Evolutionary conservation across 2,329 filamentous ascomycete species (phyloP).

Genomic region (Ilyonectria sp.): DNA sequence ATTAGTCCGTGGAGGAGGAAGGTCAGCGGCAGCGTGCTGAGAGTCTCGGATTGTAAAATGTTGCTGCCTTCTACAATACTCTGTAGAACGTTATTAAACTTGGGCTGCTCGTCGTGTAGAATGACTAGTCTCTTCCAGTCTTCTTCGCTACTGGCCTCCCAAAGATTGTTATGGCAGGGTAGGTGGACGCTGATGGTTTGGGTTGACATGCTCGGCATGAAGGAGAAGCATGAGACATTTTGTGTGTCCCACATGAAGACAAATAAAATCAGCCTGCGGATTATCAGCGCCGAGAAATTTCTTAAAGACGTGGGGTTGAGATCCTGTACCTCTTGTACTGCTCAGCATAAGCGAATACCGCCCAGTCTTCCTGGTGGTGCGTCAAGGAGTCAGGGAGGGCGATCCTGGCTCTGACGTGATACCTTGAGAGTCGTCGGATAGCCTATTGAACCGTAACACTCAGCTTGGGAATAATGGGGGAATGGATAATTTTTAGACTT

Average conservation of each 20-base stretch:
- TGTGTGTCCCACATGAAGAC: neutral
- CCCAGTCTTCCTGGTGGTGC: neutral
- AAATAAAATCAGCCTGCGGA: neutral
- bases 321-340: neutral
- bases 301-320: neutral
- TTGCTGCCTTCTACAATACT: neutral
- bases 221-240: neutral
- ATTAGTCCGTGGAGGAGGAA: neutral
- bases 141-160: neutral
- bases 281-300: neutral
- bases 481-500: neutral
- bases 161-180: neutral
- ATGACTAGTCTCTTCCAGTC: neutral
- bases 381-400: neutral
- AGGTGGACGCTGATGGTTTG: neutral
- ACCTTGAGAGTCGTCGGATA: neutral
- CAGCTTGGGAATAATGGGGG: neutral
- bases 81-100: neutral
- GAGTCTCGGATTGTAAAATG: neutral
- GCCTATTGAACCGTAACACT: neutral
- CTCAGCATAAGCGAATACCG: neutral
- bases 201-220: neutral
- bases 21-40: neutral
- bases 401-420: neutral
- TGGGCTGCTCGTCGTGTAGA: neutral